These are phyloP conservation scores for Euryodendron excelsum DNA, from an alignment of 148 eudicot genomes.

Conservation along the genomic window DNA sequence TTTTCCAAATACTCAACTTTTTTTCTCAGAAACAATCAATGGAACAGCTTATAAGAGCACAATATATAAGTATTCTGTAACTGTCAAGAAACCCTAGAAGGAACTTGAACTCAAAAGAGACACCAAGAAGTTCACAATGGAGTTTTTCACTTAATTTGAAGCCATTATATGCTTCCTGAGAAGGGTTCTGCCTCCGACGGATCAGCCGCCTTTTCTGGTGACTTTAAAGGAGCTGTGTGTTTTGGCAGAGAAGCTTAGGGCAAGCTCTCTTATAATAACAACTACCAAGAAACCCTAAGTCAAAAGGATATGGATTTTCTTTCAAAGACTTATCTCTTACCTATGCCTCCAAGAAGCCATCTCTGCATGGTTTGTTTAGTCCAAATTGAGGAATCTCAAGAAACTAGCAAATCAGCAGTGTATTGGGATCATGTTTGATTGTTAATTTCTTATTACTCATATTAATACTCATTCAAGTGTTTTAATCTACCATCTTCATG, in stretches of 20 bases:
- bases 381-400: constrained; percentile 48
- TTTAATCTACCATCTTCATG: constrained; percentile 1
- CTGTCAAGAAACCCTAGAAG: constrained; percentile 14
- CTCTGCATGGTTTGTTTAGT: constrained; percentile 6
- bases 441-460: constrained; percentile 14
- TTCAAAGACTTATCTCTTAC: constrained; percentile 18
- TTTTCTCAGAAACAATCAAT: neutral
- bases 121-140: neutral
- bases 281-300: constrained; percentile 60
- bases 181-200: constrained; percentile 63
- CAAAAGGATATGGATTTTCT: constrained; percentile 23
- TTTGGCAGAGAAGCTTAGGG: constrained; percentile 15
- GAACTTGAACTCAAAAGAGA: constrained; percentile 1
- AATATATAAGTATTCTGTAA: too few relatives aligned
- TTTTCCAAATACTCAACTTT: neutral
- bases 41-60: too few relatives aligned
- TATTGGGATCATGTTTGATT: constrained; percentile 41
- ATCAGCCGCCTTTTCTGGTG: constrained; percentile 89
- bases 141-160: constrained; percentile 23
- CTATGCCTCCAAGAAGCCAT: constrained; percentile 12
- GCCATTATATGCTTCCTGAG: constrained; percentile 40
- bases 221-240: constrained; percentile 45
- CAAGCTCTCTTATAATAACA: constrained; percentile 23
- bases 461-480: neutral
- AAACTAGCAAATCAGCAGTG: constrained; percentile 34